phyloP scores from a whole-genome alignment of 306 rosid genomes.

The Cucurbita ficifolia region DNA sequence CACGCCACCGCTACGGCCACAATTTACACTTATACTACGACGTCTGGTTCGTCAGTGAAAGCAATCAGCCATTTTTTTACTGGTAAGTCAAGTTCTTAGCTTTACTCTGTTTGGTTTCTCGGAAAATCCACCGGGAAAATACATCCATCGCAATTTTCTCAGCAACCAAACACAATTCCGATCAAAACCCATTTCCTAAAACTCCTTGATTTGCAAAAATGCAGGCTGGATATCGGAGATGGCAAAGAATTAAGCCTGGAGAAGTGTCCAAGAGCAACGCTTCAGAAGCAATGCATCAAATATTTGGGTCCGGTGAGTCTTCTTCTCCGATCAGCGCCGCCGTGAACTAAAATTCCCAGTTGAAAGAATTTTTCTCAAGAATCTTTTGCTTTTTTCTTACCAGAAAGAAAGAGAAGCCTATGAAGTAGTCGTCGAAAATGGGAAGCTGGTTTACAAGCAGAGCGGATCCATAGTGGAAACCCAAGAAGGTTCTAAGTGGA shows the following conservation, averaged over 20 bases:
- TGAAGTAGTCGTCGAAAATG: constrained; percentile 59
- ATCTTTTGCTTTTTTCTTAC: too few relatives aligned
- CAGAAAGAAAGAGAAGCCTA: constrained; percentile 60
- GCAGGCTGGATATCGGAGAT: constrained; percentile 79
- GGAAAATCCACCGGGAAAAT: too few relatives aligned
- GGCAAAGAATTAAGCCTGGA: constrained; percentile 62
- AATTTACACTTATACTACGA: constrained; percentile 75
- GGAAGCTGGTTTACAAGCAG: constrained; percentile 36
- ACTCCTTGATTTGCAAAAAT: constrained; percentile 2
- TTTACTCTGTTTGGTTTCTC: too few relatives aligned
- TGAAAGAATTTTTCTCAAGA: too few relatives aligned
- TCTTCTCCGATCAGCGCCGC: too few relatives aligned
- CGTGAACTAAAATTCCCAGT: too few relatives aligned
- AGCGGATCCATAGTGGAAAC: constrained; percentile 41
- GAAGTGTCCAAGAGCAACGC: constrained; percentile 47
- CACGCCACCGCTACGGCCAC: constrained; percentile 95
- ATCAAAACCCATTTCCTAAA: not conserved
- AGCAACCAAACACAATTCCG: not conserved
- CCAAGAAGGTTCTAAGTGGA: constrained; percentile 61
- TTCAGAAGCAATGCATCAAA: constrained; percentile 66
- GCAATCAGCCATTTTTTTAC: constrained; percentile 79
- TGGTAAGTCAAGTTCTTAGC: constrained; percentile 29
- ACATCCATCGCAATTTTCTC: too few relatives aligned
- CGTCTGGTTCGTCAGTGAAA: constrained; percentile 64
- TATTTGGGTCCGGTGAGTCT: constrained; percentile 80